Evolutionary conservation across 2,329 filamentous ascomycete genomes (phyloP), one percentile per base, ranked within the genome.

Genomic region (Trichoderma breve): DNA sequence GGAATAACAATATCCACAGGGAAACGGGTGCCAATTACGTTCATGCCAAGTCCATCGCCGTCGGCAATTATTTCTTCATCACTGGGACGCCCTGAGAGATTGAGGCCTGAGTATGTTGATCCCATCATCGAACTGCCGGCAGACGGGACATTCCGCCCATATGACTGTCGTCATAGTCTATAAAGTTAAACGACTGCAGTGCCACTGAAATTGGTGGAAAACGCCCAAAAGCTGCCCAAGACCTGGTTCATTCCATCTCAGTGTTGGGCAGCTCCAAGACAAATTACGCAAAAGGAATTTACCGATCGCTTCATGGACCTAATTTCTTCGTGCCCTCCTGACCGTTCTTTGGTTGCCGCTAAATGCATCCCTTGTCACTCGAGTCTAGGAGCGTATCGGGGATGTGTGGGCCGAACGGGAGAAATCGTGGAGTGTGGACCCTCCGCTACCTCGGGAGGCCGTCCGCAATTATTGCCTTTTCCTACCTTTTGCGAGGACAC

Each of bases 361-460:
- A 68, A 68, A 14, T 6, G 53, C 3, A 18, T 68, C 55, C 64
- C 53, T 67, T n/a, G 47, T 57, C 28, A 30, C 43, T 15, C 32
- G 30, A 9, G 51, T n/a, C 53, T 26, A 24, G 32, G 64, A 67
- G 51, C 32, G 12, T n/a, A 67, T 67, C 64, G 68, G 68, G 47
- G 32, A 71, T 39, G 15, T 71, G 68, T 63, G 68, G 68, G 60
- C n/a, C 60, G 15, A 18, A 34, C 67, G 67, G 67, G 57, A 70
- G 57, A 70, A 62, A 70, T 30, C 67, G 67, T 51, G 57, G 67
- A 70, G 67, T 32, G 65, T 70, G 67, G 67, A 39, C 60, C 67
- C 67, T 61, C 67, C 67, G 67, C 39, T 70, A n/a, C 36, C 57
- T 70, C 67, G 67, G 67, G 67, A 43, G 67, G 57, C 66, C 67